Percentiles rank a stretch among this genome's conserved stretches.
These are phyloP conservation scores for Petrea volubilis DNA, from an alignment of 257 asterid genomes.

Conservation along the genomic window DNA sequence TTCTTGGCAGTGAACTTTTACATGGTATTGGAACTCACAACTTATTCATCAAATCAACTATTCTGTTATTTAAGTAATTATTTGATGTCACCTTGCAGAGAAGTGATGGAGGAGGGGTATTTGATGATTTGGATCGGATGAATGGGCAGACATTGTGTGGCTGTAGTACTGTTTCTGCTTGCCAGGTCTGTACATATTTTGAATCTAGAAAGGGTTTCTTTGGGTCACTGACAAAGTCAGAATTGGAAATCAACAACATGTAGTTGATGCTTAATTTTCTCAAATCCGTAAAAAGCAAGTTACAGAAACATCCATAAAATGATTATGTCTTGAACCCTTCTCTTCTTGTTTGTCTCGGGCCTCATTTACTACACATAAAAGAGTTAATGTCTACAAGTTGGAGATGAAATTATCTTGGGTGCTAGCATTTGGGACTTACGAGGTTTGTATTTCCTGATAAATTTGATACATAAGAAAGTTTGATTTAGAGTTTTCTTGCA, in stretches of 20 bases:
- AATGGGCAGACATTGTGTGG: constrained; percentile 92
- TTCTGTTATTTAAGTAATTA: constrained; percentile 12
- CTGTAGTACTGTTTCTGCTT: constrained; percentile 68
- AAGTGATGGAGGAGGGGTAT: constrained; percentile 97
- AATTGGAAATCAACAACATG: background rate
- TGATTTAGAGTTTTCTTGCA: background rate
- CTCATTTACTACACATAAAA: background rate
- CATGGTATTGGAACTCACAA: constrained; percentile 67
- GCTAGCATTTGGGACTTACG: background rate
- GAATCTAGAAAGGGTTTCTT: background rate
- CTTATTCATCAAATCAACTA: background rate
- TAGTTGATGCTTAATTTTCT: background rate
- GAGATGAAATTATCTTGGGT: background rate
- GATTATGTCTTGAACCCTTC: background rate
- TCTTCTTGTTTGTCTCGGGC: background rate
- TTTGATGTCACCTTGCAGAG: constrained; percentile 59
- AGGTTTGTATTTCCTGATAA: background rate
- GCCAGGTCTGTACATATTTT: constrained; percentile 67
- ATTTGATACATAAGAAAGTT: background rate
- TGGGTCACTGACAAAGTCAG: background rate
- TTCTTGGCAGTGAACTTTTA: constrained; percentile 91
- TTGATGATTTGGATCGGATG: constrained; percentile 81
- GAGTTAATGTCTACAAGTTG: constrained; percentile 2
- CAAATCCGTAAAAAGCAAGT: background rate
- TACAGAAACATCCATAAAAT: background rate